These are phyloP conservation scores for Brassica cretica DNA, from an alignment of 345 rosid genomes.

Conservation along the genomic window DNA sequence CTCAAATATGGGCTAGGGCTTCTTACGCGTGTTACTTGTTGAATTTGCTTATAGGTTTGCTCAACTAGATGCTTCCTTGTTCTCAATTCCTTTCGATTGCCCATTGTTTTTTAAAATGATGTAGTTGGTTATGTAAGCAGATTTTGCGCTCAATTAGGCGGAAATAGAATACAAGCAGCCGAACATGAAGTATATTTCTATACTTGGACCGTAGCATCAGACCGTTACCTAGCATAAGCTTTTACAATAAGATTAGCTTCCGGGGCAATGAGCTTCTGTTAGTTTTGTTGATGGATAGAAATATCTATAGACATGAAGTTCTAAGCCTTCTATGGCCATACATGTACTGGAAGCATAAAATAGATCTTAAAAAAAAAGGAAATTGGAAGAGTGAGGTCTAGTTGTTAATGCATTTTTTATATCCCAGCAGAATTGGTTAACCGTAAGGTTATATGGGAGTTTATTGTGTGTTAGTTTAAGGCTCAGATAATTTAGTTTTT, in stretches of 20 bases:
- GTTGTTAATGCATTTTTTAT: not conserved
- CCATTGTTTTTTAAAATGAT: not conserved
- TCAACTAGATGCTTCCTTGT: slow-evolving; percentile 6
- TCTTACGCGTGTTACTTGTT: not conserved
- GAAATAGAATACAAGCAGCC: not conserved
- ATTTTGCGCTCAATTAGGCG: not conserved
- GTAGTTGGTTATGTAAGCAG: not conserved
- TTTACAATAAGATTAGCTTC: not conserved
- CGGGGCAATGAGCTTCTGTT: not conserved
- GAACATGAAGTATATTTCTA: not conserved
- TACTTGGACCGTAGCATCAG: not conserved
- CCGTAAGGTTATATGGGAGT: too few relatives aligned
- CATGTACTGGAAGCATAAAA: not conserved
- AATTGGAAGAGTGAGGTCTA: slow-evolving; percentile 10
- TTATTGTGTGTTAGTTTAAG: too few relatives aligned
- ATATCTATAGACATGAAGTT: not conserved
- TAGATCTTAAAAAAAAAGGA: not conserved
- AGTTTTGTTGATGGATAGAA: not conserved
- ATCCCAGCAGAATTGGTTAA: too few relatives aligned
- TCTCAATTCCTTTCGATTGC: not conserved
- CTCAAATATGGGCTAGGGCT: slow-evolving; percentile 28
- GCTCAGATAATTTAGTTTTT: too few relatives aligned
- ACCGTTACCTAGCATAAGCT: not conserved
- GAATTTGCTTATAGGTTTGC: not conserved
- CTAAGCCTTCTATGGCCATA: not conserved